Percentiles rank a stretch among this genome's conserved stretches.
Evolutionary conservation across 768 basidiomycete species (phyloP).

Genomic region (Suillus subalutaceus): DNA sequence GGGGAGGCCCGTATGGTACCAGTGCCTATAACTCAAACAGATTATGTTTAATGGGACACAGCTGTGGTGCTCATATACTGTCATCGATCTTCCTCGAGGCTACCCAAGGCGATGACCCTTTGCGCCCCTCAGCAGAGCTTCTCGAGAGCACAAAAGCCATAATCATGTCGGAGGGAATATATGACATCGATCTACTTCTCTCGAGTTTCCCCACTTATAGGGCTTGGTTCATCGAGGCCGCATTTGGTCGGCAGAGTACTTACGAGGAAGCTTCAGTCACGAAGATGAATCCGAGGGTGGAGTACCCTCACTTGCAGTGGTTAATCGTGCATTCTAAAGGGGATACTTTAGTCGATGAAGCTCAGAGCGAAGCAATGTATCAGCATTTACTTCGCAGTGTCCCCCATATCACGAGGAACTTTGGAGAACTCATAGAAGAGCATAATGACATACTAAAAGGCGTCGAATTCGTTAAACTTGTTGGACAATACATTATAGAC

Average conservation of each 20-base stretch:
- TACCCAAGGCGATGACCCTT: constrained; percentile 33
- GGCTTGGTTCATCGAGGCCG: constrained; percentile 65
- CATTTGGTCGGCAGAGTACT: constrained; percentile 56
- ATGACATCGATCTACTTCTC: constrained; percentile 70
- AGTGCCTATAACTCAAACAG: constrained; percentile 40
- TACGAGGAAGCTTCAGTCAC: constrained; percentile 54
- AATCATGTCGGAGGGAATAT: constrained; percentile 76
- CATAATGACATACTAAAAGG: constrained; percentile 57
- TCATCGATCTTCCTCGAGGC: constrained; percentile 65
- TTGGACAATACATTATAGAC: constrained; percentile 42
- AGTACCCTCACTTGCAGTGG: constrained; percentile 53
- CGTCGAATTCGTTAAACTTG: constrained; percentile 47
- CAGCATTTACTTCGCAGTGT: constrained; percentile 45
- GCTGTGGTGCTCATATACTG: constrained; percentile 83
- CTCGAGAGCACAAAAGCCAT: constrained; percentile 53
- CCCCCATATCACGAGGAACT: constrained; percentile 35
- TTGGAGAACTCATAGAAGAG: constrained; percentile 45
- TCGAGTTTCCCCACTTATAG: constrained; percentile 67
- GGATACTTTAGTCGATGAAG: constrained; percentile 66
- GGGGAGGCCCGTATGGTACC: constrained; percentile 31
- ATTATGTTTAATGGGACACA: constrained; percentile 74
- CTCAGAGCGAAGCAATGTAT: constrained; percentile 65
- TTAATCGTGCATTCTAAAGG: constrained; percentile 74
- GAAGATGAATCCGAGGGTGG: constrained; percentile 40
- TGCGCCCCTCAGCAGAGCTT: constrained; percentile 49